Conservation (phyloP, 257 asterid species). For the Salvia splendens region DNA sequence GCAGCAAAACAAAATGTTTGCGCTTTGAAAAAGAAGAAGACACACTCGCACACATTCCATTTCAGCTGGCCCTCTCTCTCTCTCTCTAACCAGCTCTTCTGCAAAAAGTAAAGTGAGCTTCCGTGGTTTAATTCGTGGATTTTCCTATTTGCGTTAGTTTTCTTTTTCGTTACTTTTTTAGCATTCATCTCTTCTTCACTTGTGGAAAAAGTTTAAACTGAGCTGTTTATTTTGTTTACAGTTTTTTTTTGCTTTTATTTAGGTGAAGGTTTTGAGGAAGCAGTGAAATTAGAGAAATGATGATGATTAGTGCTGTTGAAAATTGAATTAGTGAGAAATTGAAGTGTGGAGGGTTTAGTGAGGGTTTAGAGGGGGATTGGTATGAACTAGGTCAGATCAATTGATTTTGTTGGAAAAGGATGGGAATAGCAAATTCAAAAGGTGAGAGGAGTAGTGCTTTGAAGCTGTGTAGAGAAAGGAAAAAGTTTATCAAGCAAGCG, state of each 20-base stretch:
- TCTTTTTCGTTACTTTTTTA: conserved; percentile 2
- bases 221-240: conserved; percentile 32
- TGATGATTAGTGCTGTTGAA: conserved; percentile 22
- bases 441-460: conserved; percentile 73
- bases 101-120: conserved; percentile 30
- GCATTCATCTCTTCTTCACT: conserved; percentile 11
- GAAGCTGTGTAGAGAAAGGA: conserved; percentile 82
- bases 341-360: conserved; percentile 21
- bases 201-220: conserved; percentile 14
- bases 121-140: conserved; percentile 38
- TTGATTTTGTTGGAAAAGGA: conserved; percentile 34
- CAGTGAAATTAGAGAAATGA: conserved; percentile 9
- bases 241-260: conserved; percentile 5
- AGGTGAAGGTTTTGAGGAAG: conserved; percentile 24
- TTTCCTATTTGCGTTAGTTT: conserved; percentile 31
- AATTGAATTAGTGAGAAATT: conserved; percentile 28
- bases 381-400: conserved; percentile 34
- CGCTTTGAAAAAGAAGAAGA: conserved; percentile 27
- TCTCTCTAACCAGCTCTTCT: conserved; percentile 28
- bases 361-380: conserved; percentile 21
- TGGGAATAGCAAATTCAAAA: conserved; percentile 81
- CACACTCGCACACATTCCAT: conserved; percentile 45
- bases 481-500: conserved; percentile 77
- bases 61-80: conserved; percentile 26
- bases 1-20: conserved; percentile 30